Evolutionary conservation across 2,329 filamentous ascomycete species (phyloP).

Genomic region (Colletotrichum sansevieriae): DNA sequence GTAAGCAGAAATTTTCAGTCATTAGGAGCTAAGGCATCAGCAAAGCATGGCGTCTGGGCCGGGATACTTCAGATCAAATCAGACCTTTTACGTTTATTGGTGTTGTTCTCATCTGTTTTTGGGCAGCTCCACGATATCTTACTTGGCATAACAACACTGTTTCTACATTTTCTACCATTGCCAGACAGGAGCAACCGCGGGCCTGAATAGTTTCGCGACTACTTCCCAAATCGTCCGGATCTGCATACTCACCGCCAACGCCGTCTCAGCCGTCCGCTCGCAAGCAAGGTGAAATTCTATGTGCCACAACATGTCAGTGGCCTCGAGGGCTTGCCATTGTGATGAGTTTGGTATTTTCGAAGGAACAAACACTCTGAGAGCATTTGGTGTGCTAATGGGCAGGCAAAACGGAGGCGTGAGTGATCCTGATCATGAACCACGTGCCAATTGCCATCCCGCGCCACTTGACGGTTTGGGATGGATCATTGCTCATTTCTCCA

Average conservation of each 20-base stretch:
- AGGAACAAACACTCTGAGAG: neutral
- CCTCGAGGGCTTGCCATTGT: neutral
- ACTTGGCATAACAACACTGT: neutral
- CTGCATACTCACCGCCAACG: slow-evolving; percentile 7
- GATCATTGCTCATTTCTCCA: slow-evolving; percentile 8
- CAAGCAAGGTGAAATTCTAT: neutral
- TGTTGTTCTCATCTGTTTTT: neutral
- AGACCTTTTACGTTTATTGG: neutral
- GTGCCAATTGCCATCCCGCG: neutral
- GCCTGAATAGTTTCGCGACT: neutral
- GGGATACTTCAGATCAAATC: slow-evolving; percentile 15
- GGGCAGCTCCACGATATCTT: slow-evolving; percentile 1
- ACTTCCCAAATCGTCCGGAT: neutral
- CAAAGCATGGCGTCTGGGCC: slow-evolving; percentile 34
- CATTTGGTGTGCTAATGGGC: neutral
- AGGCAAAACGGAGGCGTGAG: neutral
- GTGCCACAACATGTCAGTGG: neutral
- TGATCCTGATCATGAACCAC: neutral
- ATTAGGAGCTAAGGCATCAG: slow-evolving; percentile 27
- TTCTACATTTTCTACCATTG: neutral
- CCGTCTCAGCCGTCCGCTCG: neutral
- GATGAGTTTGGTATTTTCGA: neutral
- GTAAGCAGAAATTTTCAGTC: slow-evolving; percentile 14
- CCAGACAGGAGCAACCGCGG: too few species aligned
- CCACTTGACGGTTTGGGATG: neutral